These are phyloP conservation scores for Exophiala sp. DNA, from an alignment of 2,329 filamentous ascomycete species.

Conservation along the genomic window DNA sequence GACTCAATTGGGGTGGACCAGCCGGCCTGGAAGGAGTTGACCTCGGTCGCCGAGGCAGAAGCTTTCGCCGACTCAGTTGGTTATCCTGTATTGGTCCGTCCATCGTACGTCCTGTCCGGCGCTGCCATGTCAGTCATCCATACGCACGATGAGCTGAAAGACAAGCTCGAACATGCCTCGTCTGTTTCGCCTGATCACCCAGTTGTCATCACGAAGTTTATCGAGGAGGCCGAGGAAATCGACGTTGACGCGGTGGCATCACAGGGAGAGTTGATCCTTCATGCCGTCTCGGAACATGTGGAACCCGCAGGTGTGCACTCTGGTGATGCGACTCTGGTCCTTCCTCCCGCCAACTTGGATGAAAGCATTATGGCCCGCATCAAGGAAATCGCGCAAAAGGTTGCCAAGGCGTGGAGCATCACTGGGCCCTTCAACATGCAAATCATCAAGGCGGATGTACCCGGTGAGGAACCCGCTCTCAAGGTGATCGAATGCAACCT, in stretches of 20 bases:
- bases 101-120: conserved; percentile 91
- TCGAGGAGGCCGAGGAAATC: conserved; percentile 92
- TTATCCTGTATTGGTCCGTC: conserved; percentile 92
- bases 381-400: conserved; percentile 93
- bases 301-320: conserved; percentile 98
- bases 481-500: conserved; percentile 99
- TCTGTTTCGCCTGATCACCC: conserved; percentile 93
- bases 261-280: conserved; percentile 76
- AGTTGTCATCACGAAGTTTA: conserved; percentile 97
- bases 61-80: conserved; percentile 76
- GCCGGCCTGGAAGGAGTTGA: conserved; percentile 96
- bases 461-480: conserved; percentile 63
- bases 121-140: conserved; percentile 98
- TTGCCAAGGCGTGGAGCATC: conserved; percentile 94
- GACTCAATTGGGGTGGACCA: conserved; percentile 97
- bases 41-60: conserved; percentile 80
- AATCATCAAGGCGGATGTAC: conserved; percentile 78
- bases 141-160: conserved; percentile 80
- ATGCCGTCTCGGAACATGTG: conserved; percentile 91
- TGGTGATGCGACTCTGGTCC: conserved; percentile 88
- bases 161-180: conserved; percentile 86
- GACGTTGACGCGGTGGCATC: conserved; percentile 91
- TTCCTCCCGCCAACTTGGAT: conserved; percentile 78
- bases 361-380: conserved; percentile 71
- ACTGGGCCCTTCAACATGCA: conserved; percentile 99